Evolutionary conservation across 805 yeast species (phyloP).

Genomic region (Hanseniaspora hatyaiensis): DNA sequence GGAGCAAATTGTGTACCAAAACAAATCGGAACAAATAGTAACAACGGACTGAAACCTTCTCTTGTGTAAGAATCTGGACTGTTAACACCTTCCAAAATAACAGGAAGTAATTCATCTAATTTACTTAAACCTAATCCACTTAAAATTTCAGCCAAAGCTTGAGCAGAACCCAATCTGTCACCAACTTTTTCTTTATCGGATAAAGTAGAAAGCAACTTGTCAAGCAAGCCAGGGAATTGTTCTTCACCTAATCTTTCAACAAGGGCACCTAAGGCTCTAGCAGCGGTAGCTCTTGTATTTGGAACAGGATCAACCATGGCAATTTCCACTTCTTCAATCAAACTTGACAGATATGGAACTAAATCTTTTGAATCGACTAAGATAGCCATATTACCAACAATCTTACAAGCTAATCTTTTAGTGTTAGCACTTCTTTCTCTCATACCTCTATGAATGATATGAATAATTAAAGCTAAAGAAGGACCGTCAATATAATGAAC

Average conservation of each 20-base stretch:
- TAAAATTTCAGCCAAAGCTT: constrained; percentile 86
- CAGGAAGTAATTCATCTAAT: constrained; percentile 79
- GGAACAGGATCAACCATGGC: constrained; percentile 99
- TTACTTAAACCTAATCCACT: constrained; percentile 82
- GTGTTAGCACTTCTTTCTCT: constrained; percentile 86
- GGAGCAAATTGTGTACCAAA: constrained; percentile 88
- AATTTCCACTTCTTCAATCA: constrained; percentile 71
- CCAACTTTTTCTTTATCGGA: constrained; percentile 71
- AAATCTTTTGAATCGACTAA: constrained; percentile 81
- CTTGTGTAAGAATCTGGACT: constrained; percentile 60
- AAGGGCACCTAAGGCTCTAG: constrained; percentile 89
- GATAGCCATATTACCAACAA: constrained; percentile 97
- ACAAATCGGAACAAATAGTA: constrained; percentile 84
- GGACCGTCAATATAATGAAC: constrained; percentile 98
- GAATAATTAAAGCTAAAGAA: constrained; percentile 85
- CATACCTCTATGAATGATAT: constrained; percentile 92
- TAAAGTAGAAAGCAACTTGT: constrained; percentile 62
- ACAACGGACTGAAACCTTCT: constrained; percentile 84
- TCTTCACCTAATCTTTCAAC: constrained; percentile 96
- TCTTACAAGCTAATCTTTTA: constrained; percentile 89
- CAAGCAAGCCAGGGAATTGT: constrained; percentile 81
- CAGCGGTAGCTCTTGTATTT: constrained; percentile 90
- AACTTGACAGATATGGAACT: constrained; percentile 64
- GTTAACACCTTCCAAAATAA: constrained; percentile 58
- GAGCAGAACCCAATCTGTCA: constrained; percentile 93